phyloP scores from a whole-genome alignment of 2,329 filamentous ascomycete genomes.

The Sporothrix schenckii region DNA sequence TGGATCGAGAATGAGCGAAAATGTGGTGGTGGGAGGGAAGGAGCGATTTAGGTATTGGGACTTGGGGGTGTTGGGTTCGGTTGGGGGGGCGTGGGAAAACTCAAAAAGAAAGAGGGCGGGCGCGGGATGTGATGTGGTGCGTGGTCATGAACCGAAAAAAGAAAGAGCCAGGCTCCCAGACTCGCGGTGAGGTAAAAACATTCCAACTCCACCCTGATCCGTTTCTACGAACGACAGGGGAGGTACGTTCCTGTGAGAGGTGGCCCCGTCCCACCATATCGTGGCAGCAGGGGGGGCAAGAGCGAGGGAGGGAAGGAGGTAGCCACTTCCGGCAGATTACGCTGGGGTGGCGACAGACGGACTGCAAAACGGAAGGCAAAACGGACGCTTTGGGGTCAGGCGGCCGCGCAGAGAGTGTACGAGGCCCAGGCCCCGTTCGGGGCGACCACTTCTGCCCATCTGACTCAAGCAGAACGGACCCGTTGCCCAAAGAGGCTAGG shows the following conservation, averaged over 20 bases:
- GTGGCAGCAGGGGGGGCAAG: conserved; percentile 21
- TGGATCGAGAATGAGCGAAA: conserved; percentile 34
- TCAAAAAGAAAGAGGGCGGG: conserved; percentile 31
- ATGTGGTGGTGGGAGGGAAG: conserved; percentile 33
- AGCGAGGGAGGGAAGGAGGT: not conserved
- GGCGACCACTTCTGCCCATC: conserved; percentile 10
- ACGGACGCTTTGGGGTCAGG: conserved; percentile 23
- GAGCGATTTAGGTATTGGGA: conserved; percentile 29
- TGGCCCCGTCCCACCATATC: conserved; percentile 22
- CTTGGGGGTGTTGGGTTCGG: conserved; percentile 1
- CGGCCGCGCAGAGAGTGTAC: conserved; percentile 9
- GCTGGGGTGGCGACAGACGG: not conserved
- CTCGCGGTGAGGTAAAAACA: conserved; percentile 38
- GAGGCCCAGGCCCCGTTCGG: not conserved
- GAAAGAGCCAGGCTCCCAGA: conserved; percentile 30
- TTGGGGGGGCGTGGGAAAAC: conserved; percentile 30
- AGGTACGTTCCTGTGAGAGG: conserved; percentile 31
- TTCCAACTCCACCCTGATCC: conserved; percentile 30
- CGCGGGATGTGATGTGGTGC: conserved; percentile 34
- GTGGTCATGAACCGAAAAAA: conserved; percentile 33
- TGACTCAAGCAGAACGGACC: conserved; percentile 32
- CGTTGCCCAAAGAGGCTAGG: conserved; percentile 21
- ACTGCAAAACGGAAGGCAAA: conserved; percentile 6
- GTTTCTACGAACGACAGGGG: conserved; percentile 32
- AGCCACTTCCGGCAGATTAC: conserved; percentile 23